Evolutionary conservation across 2,329 filamentous ascomycete genomes (phyloP).

Genomic region (Cordyceps javanica): DNA sequence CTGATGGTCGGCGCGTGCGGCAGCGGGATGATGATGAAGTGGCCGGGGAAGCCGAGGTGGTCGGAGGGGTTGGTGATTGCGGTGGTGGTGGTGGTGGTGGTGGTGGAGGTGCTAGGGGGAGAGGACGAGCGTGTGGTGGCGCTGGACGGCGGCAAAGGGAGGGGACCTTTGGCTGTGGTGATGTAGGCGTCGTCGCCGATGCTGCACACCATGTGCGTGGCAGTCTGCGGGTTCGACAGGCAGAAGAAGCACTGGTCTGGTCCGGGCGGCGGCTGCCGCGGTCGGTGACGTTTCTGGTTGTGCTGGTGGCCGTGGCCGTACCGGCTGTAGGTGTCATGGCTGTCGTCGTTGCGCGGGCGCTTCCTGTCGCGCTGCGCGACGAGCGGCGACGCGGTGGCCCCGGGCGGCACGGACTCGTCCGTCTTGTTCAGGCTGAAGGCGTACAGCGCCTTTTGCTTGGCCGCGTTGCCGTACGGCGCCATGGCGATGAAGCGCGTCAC

Average conservation of each 20-base stretch:
- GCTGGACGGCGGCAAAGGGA: too few relatives aligned
- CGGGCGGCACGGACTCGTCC: slow-evolving; percentile 58
- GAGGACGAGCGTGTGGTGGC: slow-evolving; percentile 62
- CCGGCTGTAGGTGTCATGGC: slow-evolving; percentile 45
- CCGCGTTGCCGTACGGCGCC: slow-evolving; percentile 66
- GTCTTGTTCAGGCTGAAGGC: slow-evolving; percentile 67
- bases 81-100: slow-evolving; percentile 62
- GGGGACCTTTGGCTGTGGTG: slow-evolving; percentile 85
- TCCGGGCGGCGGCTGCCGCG: slow-evolving; percentile 52
- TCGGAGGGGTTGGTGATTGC: too few relatives aligned
- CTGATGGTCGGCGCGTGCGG: slow-evolving; percentile 72
- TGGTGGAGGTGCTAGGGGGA: slow-evolving; percentile 43
- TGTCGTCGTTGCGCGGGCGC: slow-evolving; percentile 43
- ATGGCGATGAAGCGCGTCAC: slow-evolving; percentile 89
- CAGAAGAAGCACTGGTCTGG: slow-evolving; percentile 93
- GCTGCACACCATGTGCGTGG: slow-evolving; percentile 81
- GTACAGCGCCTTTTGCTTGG: slow-evolving; percentile 76
- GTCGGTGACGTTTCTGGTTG: slow-evolving; percentile 40
- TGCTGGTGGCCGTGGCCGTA: slow-evolving; percentile 33
- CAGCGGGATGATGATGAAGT: slow-evolving; percentile 87
- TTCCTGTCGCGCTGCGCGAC: slow-evolving; percentile 55
- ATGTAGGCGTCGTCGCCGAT: slow-evolving; percentile 85
- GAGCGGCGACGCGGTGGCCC: slow-evolving; percentile 73
- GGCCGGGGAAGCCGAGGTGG: slow-evolving; percentile 68
- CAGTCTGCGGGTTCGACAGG: slow-evolving; percentile 76